Evolutionary conservation across 2,329 filamentous ascomycete species (phyloP), one percentile per base, ranked within the genome.

Genomic region (Cylindrodendrum hubeiense): DNA sequence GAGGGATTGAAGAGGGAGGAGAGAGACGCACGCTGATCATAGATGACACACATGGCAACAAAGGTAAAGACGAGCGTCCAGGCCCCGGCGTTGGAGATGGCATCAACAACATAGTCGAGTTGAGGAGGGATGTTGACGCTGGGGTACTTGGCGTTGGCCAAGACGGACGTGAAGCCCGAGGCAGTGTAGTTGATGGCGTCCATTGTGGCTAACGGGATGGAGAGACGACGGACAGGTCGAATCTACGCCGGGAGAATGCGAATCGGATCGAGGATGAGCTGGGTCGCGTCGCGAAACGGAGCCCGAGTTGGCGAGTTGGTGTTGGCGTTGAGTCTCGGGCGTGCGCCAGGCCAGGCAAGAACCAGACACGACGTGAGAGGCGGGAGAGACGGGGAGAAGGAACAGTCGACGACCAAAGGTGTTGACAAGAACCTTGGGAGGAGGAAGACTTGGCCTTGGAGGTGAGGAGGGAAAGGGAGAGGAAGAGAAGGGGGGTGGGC

Each of bases 21-120:
- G 22, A 47, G 26, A 59, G 26, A 86, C 93, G 79, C 85, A 97
- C 95, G 85, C 84, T 98, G 95, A 81, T 98, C 95, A 80, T 98
- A 98, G 66, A 90, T 87, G 63, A 97, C 88, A 58, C 91, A 88
- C 9, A 92, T 75, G 34, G 91, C 83, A 61, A 98, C 78, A 54
- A 96, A 68, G 17, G 93, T 93, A 70, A 95, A 78, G 34, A 92
- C 72, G 70, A 94, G 84, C 67, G 91, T 90, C 79, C 87, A 84
- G 30, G 79, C 78, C 73, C 87, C 89, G 62, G 89, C 82, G 63
- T 87, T 87, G 72, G 88, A 83, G 71, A 90, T 74, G 80, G 80
- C 71, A 39, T 87, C 83, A 81, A 90, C 75, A 81, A 85, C 75
- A 83, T 81, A 80, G 71, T 87, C 84, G 68, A 91, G 76, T 70